Conservation (phyloP, 139 green algal genomes). For the Tetraselmis striata region DNA sequence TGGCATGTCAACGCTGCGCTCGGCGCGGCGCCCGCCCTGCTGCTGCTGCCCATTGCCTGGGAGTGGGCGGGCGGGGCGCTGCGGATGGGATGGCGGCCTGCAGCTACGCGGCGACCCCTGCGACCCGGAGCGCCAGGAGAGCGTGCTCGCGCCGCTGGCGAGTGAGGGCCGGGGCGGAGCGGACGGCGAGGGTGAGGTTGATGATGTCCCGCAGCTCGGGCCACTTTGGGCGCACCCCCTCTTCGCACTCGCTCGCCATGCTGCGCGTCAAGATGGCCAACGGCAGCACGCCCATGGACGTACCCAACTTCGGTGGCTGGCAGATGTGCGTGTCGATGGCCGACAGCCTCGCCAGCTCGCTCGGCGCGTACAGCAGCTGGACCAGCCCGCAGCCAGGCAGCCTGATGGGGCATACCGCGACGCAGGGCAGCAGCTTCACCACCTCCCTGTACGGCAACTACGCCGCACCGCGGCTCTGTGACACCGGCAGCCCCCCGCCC, state of each 20-base stretch:
- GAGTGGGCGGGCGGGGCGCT: too few species aligned
- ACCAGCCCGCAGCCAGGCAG: background rate
- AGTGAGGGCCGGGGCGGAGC: background rate
- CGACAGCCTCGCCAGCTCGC: background rate
- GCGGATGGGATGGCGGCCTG: too few species aligned
- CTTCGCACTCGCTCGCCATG: too few species aligned
- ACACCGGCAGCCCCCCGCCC: too few species aligned
- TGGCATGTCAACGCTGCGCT: background rate
- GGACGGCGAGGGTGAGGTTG: too few species aligned
- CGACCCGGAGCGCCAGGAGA: background rate
- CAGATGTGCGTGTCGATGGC: background rate
- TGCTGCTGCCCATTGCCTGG: background rate
- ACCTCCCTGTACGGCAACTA: background rate
- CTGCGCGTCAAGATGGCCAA: too few species aligned
- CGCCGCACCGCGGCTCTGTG: too few species aligned
- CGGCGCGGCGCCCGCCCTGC: background rate
- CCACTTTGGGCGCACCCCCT: background rate
- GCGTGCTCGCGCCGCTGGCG: background rate
- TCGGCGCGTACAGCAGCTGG: background rate
- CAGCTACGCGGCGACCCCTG: too few species aligned
- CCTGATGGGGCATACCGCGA: background rate
- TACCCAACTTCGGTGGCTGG: background rate
- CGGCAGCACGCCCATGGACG: background rate
- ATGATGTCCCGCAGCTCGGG: too few species aligned
- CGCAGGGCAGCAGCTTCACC: background rate